Evolutionary conservation across 2,329 filamentous ascomycete genomes (phyloP), one percentile per base, ranked within the genome.

Genomic region (Cercospora berteroae): DNA sequence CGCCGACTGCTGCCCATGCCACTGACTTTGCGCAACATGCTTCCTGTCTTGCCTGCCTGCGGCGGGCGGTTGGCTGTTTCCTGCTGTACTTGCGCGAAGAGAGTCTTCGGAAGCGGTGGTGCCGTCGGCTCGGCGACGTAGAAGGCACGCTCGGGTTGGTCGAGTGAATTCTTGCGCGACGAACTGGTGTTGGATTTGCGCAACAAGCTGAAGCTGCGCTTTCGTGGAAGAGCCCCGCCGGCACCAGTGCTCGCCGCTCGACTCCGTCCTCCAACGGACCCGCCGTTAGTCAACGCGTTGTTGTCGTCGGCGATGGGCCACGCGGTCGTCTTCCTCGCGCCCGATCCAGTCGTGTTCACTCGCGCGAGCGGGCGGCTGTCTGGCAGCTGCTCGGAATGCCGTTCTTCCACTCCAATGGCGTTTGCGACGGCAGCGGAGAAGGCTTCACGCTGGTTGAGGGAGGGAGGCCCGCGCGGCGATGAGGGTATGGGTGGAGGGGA

Each of bases 11-110:
- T 62, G 27, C 63, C 62, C 63, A 63, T 56, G 18, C 50, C 61
- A 25, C 58, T 61, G 23, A 52, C 64, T 67, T 75, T 77, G 55
- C 77, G 73, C 69, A 78, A 67, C 77, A 78, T 78, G 58, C 48
- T 68, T 10, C 48, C 61, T 39, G 61, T 36, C 18, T 27, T 63
- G 52, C 52, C 29, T 10, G 50, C 31, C 29, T 56, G 61, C 39
- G 27, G 44, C 20, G 60, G 42, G 25, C 60, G 39, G 18, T 44
- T 20, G n/a, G 60, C 60, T 29, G 60, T 44, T 23, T 63, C 61
- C 48, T 63, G 61, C 48, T 57, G 61, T 33, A 18, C 48, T 33
- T 62, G 60, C n/a, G 60, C 60, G 20, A 62, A 62, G 60, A 39
- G 48, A 42, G 61, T 56, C 18, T 23, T 63, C 5, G 61, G 61